Percentiles rank a stretch among this genome's conserved stretches.
These are phyloP conservation scores for Mycena albidolilacea DNA, from an alignment of 768 basidiomycete species.

Conservation along the genomic window DNA sequence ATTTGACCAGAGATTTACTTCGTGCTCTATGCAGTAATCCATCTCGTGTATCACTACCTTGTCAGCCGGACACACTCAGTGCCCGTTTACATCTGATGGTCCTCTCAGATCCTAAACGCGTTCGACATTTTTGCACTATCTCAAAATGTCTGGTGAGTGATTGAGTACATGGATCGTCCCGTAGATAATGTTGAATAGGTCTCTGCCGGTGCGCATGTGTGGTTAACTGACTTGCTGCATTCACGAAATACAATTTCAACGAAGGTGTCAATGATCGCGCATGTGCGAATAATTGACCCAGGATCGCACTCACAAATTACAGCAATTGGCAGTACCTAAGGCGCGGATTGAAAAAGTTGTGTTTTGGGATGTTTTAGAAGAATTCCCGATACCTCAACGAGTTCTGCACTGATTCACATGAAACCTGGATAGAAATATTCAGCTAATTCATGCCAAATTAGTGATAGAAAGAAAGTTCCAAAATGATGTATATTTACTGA, in stretches of 20 bases:
- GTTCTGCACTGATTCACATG: no score
- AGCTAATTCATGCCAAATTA: no score
- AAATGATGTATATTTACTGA: no score
- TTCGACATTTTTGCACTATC: conserved; percentile 10
- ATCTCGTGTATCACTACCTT: background rate
- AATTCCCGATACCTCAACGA: no score
- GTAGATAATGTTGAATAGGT: background rate
- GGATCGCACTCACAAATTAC: background rate
- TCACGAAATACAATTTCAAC: background rate
- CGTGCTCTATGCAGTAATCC: background rate
- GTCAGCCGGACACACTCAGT: background rate
- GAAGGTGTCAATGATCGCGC: conserved; percentile 19
- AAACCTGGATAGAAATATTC: no score
- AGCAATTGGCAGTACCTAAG: no score
- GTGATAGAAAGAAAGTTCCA: no score
- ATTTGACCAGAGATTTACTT: background rate
- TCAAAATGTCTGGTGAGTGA: conserved; percentile 16
- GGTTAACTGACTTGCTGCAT: background rate
- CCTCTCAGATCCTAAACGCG: conserved; percentile 7
- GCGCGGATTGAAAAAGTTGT: no score
- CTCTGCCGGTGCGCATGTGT: conserved; percentile 6
- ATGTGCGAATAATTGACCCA: conserved; percentile 5
- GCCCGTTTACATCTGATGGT: background rate
- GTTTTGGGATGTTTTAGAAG: no score
- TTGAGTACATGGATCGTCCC: background rate